Evolutionary conservation across 78 protist genomes (phyloP).

Genomic region (Emiliania huxleyi): DNA sequence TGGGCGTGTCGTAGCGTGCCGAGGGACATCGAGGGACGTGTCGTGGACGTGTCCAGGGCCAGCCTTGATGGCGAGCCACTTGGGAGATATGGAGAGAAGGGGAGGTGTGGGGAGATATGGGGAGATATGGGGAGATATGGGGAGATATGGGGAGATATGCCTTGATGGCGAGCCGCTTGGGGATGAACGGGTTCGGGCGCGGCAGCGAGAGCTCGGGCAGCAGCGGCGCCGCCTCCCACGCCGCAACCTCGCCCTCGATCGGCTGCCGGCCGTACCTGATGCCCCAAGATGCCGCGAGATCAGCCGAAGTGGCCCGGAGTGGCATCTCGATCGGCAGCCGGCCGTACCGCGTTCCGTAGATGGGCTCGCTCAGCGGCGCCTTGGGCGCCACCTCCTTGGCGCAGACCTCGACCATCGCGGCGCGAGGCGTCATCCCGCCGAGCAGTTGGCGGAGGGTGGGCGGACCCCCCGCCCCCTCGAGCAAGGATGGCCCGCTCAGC

Average conservation of each 20-base stretch:
- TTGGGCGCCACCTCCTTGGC: neutral
- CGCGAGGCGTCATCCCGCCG: neutral
- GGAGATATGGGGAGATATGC: too few species aligned
- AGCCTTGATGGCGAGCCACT: too few species aligned
- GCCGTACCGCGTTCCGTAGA: neutral
- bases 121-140: too few species aligned
- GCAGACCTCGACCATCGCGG: neutral
- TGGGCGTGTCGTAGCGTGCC: too few species aligned
- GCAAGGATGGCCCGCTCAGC: neutral
- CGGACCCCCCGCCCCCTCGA: neutral
- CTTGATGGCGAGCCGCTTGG: neutral
- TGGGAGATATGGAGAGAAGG: too few species aligned
- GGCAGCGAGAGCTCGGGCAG: neutral
- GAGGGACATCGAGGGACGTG: too few species aligned
- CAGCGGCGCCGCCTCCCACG: neutral
- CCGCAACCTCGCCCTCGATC: neutral
- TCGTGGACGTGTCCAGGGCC: too few species aligned
- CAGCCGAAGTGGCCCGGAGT: too few species aligned
- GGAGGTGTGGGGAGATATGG: too few species aligned
- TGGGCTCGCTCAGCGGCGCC: neutral
- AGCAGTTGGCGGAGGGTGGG: neutral
- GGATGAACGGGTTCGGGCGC: neutral
- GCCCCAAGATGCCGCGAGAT: too few species aligned
- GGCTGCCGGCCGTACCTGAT: neutral
- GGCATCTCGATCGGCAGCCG: neutral